These are phyloP conservation scores for Calonectria pteridis DNA, from an alignment of 2,329 filamentous ascomycete species.

Conservation along the genomic window DNA sequence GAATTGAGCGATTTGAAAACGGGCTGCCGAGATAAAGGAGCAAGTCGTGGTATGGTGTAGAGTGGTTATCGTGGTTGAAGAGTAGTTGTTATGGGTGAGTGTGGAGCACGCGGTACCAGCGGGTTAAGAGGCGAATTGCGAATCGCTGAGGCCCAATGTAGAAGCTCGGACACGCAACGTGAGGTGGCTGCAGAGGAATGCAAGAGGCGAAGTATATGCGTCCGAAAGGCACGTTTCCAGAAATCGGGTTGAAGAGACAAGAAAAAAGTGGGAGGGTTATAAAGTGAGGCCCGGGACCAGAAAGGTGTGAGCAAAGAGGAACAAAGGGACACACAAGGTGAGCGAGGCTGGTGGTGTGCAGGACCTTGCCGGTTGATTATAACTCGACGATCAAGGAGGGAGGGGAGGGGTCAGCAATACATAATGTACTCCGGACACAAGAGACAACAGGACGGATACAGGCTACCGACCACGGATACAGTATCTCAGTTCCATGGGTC, in stretches of 20 bases:
- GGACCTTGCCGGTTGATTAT: neutral
- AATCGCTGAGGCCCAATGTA: conserved; percentile 34
- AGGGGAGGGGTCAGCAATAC: conserved; percentile 43
- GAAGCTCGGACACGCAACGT: conserved; percentile 36
- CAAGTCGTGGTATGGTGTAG: neutral
- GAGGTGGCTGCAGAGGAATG: conserved; percentile 23
- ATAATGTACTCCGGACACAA: conserved; percentile 4
- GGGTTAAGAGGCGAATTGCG: conserved; percentile 20
- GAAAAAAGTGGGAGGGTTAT: neutral
- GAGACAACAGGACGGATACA: conserved; percentile 5
- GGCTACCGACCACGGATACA: conserved; percentile 4
- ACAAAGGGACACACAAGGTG: neutral
- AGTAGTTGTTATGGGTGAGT: conserved; percentile 4
- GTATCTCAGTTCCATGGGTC: conserved; percentile 8
- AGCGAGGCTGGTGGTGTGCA: conserved; percentile 8
- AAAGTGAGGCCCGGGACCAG: neutral
- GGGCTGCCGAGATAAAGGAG: neutral
- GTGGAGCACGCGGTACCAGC: conserved; percentile 33
- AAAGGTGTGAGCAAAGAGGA: neutral
- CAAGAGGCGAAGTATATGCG: neutral
- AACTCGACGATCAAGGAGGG: conserved; percentile 17
- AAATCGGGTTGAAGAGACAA: neutral
- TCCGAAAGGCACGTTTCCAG: neutral
- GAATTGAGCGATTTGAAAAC: neutral
- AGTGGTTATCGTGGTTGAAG: conserved; percentile 1